Evolutionary conservation across 2,329 filamentous ascomycete species (phyloP), one percentile per base, ranked within the genome.

Genomic region (Alternaria conjuncta): DNA sequence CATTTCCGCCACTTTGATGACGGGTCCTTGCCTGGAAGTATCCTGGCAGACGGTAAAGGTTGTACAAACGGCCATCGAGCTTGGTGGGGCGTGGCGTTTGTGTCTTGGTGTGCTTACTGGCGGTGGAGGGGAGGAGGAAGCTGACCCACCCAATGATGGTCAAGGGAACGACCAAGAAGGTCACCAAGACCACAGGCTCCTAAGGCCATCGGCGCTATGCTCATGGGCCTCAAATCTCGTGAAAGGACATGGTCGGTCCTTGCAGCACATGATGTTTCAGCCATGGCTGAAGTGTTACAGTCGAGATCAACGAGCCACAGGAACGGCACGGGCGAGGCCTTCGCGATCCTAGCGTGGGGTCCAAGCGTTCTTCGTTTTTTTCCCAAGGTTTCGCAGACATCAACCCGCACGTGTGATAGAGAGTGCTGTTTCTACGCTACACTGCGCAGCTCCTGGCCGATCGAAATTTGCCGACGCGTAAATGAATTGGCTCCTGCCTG

Each of bases 401-500:
- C 64, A 65, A 61, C 60, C 64, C 55, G 36, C 36, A 41, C 36
- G 36, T 41, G 36, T 41, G 64, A 55, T 49, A 51, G 61, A 61
- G 61, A 50, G 46, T 65, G 58, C 61, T 63, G 62, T 61, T 59
- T 28, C 63, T 54, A 62, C 64, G 63, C 61, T 67, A 60, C 63
- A 65, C 61, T 49, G 57, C 50, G 66, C 67, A 60, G 60, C 64
- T 57, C 65, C 61, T 71, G 65, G 70, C 63, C 63, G 62, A 58
- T 57, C 64, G 55, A 55, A 57, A 58, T 57, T 57, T 63, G 67
- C 61, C 66, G 56, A 61, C 67, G 70, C 66, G 69, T 71, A 73
- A 68, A 79, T 79, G 77, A 71, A 63, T 65, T 65, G 71, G 68
- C 66, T 69, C 63, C 60, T 71, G 57, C 59, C 62, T 45, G 64